Conservation (phyloP, 257 asterid species). For the Ophiorrhiza pumila region DNA sequence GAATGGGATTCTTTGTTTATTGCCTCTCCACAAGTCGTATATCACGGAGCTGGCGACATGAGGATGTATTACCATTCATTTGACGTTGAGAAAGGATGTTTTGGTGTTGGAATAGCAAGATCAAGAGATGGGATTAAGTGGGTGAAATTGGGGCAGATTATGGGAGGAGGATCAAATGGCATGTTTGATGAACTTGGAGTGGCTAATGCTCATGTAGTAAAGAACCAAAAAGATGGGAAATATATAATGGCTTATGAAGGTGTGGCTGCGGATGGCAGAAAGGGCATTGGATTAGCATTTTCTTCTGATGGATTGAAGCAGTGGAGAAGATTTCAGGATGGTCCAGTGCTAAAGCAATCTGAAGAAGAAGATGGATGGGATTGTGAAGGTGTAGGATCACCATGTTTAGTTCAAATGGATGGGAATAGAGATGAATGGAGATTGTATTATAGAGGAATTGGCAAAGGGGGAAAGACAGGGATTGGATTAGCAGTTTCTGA, state of each 20-base stretch:
- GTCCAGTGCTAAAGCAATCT: conserved; percentile 41
- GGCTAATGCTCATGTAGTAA: conserved; percentile 50
- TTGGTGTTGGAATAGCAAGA: conserved; percentile 62
- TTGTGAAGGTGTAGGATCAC: conserved; percentile 72
- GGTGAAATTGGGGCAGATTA: conserved; percentile 68
- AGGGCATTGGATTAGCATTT: conserved; percentile 59
- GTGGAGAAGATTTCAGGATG: conserved; percentile 57
- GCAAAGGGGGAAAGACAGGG: conserved; percentile 65
- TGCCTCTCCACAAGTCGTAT: conserved; percentile 81
- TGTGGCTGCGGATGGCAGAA: conserved; percentile 41
- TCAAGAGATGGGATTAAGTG: conserved; percentile 90
- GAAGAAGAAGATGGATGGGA: conserved; percentile 69
- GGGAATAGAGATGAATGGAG: conserved; percentile 72
- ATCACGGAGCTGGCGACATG: conserved; percentile 57
- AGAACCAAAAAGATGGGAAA: conserved; percentile 53
- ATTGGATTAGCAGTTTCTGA: conserved; percentile 75
- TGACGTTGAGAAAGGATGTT: conserved; percentile 39
- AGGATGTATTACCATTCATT: conserved; percentile 89
- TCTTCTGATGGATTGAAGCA: conserved; percentile 71
- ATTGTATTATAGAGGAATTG: conserved; percentile 75
- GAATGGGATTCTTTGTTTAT: conserved; percentile 84
- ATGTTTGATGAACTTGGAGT: conserved; percentile 61
- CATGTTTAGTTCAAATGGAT: conserved; percentile 76
- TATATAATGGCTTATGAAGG: conserved; percentile 90
- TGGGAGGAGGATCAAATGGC: conserved; percentile 44